Percentiles rank a stretch among this genome's conserved stretches.
Evolutionary conservation across 108 stramenopile genomes (phyloP).

Genomic region (Nitzschia putrida): DNA sequence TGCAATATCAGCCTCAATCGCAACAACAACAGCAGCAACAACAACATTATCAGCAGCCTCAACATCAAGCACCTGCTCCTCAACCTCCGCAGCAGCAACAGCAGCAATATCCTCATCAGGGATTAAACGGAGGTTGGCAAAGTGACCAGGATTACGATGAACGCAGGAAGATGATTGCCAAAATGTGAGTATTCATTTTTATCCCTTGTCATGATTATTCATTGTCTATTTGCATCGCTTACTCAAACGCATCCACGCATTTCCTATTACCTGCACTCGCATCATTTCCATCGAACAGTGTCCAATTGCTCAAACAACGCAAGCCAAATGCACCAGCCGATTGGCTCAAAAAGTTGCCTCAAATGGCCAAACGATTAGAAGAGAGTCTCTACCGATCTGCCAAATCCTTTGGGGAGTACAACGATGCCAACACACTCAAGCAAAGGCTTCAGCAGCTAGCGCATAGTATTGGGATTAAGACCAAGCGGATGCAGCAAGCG

Average conservation of each 20-base stretch:
- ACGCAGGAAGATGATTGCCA: constrained; percentile 91
- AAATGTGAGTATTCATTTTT: constrained; percentile 68
- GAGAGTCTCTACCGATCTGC: constrained; percentile 92
- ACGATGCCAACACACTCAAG: constrained; percentile 88
- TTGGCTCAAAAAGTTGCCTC: constrained; percentile 93
- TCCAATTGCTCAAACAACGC: constrained; percentile 89
- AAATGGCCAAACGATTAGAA: constrained; percentile 96
- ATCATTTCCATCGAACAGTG: constrained; percentile 40
- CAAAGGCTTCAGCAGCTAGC: constrained; percentile 92
- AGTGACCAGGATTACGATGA: constrained; percentile 86
- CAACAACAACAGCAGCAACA: constrained; percentile 33
- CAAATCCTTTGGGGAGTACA: constrained; percentile 87
- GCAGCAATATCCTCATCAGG: constrained; percentile 58
- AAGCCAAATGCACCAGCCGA: constrained; percentile 94
- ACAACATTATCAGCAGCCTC: constrained; percentile 40
- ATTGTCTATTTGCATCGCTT: not conserved
- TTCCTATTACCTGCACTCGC: too few species aligned
- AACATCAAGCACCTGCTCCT: constrained; percentile 30
- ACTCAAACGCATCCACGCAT: too few species aligned
- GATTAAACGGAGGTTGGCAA: constrained; percentile 90
- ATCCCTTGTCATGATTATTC: not conserved
- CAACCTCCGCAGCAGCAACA: constrained; percentile 30
- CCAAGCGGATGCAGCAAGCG: constrained; percentile 66
- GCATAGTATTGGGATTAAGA: constrained; percentile 89
- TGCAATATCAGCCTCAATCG: constrained; percentile 47